Base-by-base conservation (phyloP, 2,329 filamentous ascomycete species). In the Botrytis galanthina region DNA sequence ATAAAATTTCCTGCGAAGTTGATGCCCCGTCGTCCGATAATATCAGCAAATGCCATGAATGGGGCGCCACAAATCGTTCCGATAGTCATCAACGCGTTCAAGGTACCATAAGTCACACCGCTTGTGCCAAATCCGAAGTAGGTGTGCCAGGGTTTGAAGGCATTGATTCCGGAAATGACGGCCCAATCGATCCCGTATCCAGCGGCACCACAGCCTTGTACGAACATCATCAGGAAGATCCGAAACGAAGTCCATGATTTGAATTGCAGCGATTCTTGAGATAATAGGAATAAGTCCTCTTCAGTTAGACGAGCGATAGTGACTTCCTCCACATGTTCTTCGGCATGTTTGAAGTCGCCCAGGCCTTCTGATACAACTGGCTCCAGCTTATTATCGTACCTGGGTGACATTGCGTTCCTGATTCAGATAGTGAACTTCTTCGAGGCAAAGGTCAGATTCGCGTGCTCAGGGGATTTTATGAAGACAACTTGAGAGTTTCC, bases 11-110 rank as follows among this genome's bases (percentile, higher is more conserved):
- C 85, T 16, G 82, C 66, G 67, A 86, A 86, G 75, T 84, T 85
- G 78, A 85, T 81, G 9, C 84, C 85, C 74, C 86, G 84, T 72
- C 86, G 84, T 62, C 87, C 86, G 75, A 87, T 84, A 12, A 86
- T 82, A 78, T 87, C 86, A 75, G 85, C 84, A 12, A 87, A 81
- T 10, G 83, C 82, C 70, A 87, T 82, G 66, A 88, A 85, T 0
- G 85, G 86, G 5, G 86, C 84, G 29, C 86, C 86, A 71, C 82
- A 81, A 66, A 86, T 82, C 10, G 80, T 83, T 37, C 84, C 84
- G 57, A 86, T 84, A 18, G 81, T 83, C 85, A 86, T 86, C 54
- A 86, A 78, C 1, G 84, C 84, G 71, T 85, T 86, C 70, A 86
- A 82, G 3, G 84, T 82, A 14, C 62, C 78, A 63, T 76, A 76